Evolutionary conservation across 495 filamentous ascomycete species (phyloP).

Genomic region (Penicillium ucsense): DNA sequence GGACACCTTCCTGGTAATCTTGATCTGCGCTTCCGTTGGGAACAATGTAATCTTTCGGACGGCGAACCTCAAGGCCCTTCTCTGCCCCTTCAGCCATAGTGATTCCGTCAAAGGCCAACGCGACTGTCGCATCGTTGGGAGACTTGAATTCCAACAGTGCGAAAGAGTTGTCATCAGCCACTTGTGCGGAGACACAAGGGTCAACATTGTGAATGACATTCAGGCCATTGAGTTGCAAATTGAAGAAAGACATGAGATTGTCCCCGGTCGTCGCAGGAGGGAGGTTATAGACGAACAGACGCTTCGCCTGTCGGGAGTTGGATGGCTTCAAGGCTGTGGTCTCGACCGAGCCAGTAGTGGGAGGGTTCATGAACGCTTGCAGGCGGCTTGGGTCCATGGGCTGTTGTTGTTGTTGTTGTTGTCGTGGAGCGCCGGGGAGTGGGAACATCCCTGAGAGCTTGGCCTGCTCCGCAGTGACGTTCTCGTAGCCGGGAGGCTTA

Average conservation of each 20-base stretch:
- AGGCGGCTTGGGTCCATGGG: conserved; percentile 93
- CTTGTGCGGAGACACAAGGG: conserved; percentile 75
- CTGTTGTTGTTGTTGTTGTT: conserved; percentile 39
- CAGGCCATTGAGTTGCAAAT: conserved; percentile 85
- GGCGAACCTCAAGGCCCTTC: conserved; percentile 67
- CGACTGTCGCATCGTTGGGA: conserved; percentile 79
- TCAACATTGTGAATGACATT: conserved; percentile 80
- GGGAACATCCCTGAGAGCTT: conserved; percentile 99
- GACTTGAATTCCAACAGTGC: conserved; percentile 89
- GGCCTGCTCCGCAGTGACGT: conserved; percentile 96
- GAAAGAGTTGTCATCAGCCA: conserved; percentile 67
- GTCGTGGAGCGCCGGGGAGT: conserved; percentile 86
- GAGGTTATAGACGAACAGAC: conserved; percentile 78
- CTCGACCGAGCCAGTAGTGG: conserved; percentile 55
- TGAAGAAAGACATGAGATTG: conserved; percentile 74
- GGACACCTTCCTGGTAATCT: conserved; percentile 64
- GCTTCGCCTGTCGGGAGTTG: conserved; percentile 86
- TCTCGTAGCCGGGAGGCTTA: conserved; percentile 96
- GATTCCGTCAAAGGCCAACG: conserved; percentile 81
- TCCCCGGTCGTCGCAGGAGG: conserved; percentile 62
- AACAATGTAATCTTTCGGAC: conserved; percentile 97
- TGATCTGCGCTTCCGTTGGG: conserved; percentile 69
- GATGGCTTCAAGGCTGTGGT: conserved; percentile 78
- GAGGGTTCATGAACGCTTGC: conserved; percentile 91
- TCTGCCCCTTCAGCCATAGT: conserved; percentile 63